Conservation (phyloP, 176 grass and related monocot genomes). For the Carex littledalei region DNA sequence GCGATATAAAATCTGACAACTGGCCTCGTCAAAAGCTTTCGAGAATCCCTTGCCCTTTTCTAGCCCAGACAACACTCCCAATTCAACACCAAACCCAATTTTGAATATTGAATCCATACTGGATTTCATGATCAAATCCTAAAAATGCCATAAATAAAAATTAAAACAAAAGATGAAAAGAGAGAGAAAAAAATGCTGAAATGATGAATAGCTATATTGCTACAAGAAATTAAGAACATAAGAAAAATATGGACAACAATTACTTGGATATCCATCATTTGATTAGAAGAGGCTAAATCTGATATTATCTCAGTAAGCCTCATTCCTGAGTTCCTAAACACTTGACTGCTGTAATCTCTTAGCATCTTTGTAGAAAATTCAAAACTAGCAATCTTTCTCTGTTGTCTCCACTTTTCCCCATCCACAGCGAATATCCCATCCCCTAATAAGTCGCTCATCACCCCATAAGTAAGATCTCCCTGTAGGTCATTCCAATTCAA, state of each 20-base stretch:
- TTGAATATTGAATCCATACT: slow-evolving; percentile 70
- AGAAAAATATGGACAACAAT: neutral
- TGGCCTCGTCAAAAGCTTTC: slow-evolving; percentile 68
- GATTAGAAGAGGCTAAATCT: neutral
- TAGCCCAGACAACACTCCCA: slow-evolving; percentile 33
- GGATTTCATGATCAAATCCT: slow-evolving; percentile 60
- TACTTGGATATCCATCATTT: slow-evolving; percentile 42
- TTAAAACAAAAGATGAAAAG: neutral
- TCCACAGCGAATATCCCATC: slow-evolving; percentile 84
- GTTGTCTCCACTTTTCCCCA: slow-evolving; percentile 65
- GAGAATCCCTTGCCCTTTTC: slow-evolving; percentile 34
- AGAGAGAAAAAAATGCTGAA: neutral
- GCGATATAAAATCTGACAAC: neutral
- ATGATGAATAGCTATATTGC: no score
- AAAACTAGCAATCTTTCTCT: slow-evolving; percentile 69
- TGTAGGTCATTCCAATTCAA: neutral
- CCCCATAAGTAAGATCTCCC: slow-evolving; percentile 29
- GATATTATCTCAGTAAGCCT: slow-evolving; percentile 43
- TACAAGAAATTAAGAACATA: no score
- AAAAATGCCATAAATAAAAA: neutral
- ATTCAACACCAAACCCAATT: slow-evolving; percentile 50
- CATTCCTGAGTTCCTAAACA: slow-evolving; percentile 48
- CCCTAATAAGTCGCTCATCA: slow-evolving; percentile 48
- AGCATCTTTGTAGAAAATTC: slow-evolving; percentile 62
- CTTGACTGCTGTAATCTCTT: slow-evolving; percentile 57